Base-by-base conservation (phyloP, 192 early-diverging fungal genomes). In the Linnemannia hyalina region DNA sequence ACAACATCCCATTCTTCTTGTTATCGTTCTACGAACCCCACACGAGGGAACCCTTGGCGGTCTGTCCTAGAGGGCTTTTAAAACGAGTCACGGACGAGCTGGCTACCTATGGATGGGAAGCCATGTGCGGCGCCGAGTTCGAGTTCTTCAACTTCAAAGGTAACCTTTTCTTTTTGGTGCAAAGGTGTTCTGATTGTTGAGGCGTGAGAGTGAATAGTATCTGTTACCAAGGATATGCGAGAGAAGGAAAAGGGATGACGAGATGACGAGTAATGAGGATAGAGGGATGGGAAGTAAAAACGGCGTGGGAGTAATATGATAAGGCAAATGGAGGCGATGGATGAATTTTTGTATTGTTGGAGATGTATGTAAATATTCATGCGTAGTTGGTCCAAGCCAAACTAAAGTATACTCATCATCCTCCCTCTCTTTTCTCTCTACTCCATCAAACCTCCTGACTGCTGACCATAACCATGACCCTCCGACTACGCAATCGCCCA, bases 81-180 rank as follows among this genome's bases (percentile, higher is more conserved):
- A 81, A 54, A 88, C 91, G 16, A 82, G 89, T 57, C 88, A 85
- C 81, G 93, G 94, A 94, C 15, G 93, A 95, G 82, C 95, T 92
- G 85, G 94, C 95, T 74, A 65, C 41, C 15, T 52, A 70, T n/a
- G 82, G 82, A 42, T 75, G 80, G 69, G 78, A 89, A 68, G 87
- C 93, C 2, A 79, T 91, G 55, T 88, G 88, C 68, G 94, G 94
- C 3, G 84, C 92, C 60, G 94, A 95, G 88, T 94, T 91, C 77
- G 93, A 95, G 84, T 96, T 95, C 81, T 96, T 93, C 82, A 94
- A 94, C 76, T 96, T 95, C 80, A 90, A 91, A 88, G 94, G 94
- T 95, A 88, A 42, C 29, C 29, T 32, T 26, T 23, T 38, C 2
- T 70, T 11, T 5, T 35, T 18, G 9, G 13, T 18, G 1, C 29